Conservation (phyloP, 202 grass and related monocot genomes). For the Musa balbisiana region DNA sequence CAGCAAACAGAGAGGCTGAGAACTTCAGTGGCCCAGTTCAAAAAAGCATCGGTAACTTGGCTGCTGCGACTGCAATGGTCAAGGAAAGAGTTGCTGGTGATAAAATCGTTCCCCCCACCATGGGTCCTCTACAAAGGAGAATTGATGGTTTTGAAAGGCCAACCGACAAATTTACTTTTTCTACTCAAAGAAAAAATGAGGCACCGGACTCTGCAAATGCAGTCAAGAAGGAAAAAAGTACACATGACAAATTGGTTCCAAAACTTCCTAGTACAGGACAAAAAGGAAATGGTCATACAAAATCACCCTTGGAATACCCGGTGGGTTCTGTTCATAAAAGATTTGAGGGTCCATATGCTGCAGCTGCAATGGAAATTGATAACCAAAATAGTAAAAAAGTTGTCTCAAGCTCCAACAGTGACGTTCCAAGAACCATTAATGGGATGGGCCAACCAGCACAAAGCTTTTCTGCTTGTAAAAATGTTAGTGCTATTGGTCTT, state of each 20-base stretch:
- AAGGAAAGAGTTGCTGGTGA: neutral
- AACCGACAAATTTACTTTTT: neutral
- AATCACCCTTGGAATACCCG: neutral
- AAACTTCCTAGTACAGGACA: conserved; percentile 1
- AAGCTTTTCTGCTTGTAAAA: conserved; percentile 1
- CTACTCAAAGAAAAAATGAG: neutral
- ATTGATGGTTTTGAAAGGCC: conserved; percentile 1
- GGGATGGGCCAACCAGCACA: conserved; percentile 27
- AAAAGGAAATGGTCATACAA: conserved; percentile 4
- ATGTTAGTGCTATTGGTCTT: neutral
- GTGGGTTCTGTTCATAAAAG: neutral
- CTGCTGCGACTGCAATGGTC: neutral
- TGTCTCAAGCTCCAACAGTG: conserved; percentile 43
- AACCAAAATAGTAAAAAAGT: conserved; percentile 1
- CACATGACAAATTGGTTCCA: neutral
- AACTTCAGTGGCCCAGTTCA: neutral
- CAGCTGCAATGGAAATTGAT: neutral
- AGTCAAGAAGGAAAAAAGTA: no score
- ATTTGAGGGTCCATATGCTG: neutral
- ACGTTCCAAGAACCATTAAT: conserved; percentile 46
- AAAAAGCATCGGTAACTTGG: neutral
- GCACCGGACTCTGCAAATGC: neutral
- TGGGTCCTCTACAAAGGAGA: neutral
- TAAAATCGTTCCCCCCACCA: neutral
- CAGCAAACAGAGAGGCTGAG: conserved; percentile 1